phyloP scores from a whole-genome alignment of 257 asterid genomes.

The Przewalskia tangutica region DNA sequence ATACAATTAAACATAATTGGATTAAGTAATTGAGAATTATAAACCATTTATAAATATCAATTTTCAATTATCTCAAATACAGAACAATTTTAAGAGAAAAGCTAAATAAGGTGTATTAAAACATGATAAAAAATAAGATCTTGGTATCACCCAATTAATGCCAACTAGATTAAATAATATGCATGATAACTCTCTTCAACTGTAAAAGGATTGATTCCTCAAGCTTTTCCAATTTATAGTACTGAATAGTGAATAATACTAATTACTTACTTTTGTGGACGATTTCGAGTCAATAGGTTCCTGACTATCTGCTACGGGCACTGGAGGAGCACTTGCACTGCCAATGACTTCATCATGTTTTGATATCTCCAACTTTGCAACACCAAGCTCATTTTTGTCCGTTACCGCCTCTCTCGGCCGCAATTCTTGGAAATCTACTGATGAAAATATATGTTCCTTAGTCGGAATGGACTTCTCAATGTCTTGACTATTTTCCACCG shows the following conservation, averaged over 20 bases:
- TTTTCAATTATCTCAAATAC: not conserved
- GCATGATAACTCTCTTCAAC: not conserved
- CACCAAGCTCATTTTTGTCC: conserved; percentile 14
- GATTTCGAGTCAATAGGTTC: conserved; percentile 9
- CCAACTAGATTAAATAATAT: not conserved
- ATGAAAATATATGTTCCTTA: conserved; percentile 8
- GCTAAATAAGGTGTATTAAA: not conserved
- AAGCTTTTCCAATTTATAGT: not conserved
- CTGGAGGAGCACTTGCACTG: conserved; percentile 14
- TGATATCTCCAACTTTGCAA: conserved; percentile 9
- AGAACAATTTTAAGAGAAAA: not conserved
- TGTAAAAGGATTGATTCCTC: not conserved
- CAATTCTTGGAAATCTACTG: conserved; percentile 16
- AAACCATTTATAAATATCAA: not conserved
- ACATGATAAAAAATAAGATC: not conserved
- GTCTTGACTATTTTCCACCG: conserved; percentile 17
- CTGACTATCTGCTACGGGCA: conserved; percentile 3
- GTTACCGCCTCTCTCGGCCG: conserved; percentile 1
- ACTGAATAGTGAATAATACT: not conserved
- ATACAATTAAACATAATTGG: not conserved
- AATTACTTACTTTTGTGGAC: not conserved
- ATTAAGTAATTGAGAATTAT: not conserved
- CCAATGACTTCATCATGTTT: conserved; percentile 14
- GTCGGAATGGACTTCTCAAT: conserved; percentile 12
- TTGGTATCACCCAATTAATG: not conserved